Base-by-base conservation (phyloP, 2,329 filamentous ascomycete genomes). In the Ophiostoma australiae region DNA sequence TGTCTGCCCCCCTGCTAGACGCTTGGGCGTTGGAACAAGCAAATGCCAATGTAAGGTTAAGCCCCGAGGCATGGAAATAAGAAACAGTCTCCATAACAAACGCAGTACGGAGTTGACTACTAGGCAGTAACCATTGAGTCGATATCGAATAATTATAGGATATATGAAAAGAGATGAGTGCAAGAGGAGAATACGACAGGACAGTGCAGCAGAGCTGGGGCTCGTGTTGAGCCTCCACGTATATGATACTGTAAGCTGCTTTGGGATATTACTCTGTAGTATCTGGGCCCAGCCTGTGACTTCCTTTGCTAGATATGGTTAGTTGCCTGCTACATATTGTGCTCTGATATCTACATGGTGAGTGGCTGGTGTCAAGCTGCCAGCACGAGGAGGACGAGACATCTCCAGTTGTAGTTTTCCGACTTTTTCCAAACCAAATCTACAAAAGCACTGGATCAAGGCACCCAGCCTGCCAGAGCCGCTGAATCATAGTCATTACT, bases 31-130 rank as follows among this genome's bases (percentile, higher is more conserved):
- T 39, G 67, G 23, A 35, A 68, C 61, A 58, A 58, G 52, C 6
- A 69, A 17, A 67, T 63, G 68, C 67, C 61, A 67, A 69, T 58
- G 70, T 52, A 72, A 69, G 63, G 48, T 69, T 68, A 67, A 70
- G 63, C 48, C 20, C 37, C 70, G n/a, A 31, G 65, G 70, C 52
- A 58, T 58, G 52, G 52, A 58, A 27, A 58, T 58, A 31, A 58
- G 52, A 58, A 58, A 58, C 52, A 58, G 52, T 27, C 52, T 58
- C 52, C 52, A 58, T 58, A 58, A 27, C 13, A 11, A 39, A 20
- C 7, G 44, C 20, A 48, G 44, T n/a, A n/a, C 44, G 44, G 23
- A 27, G 52, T 10, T 31, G 11, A 48, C 27, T 3, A 3, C 27
- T 31, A 41, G 39, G 37, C 3, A 39, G 37, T 39, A 41, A 15